These are phyloP conservation scores for Abortiporus biennis DNA, from an alignment of 1,284 basidiomycete species.

Conservation along the genomic window DNA sequence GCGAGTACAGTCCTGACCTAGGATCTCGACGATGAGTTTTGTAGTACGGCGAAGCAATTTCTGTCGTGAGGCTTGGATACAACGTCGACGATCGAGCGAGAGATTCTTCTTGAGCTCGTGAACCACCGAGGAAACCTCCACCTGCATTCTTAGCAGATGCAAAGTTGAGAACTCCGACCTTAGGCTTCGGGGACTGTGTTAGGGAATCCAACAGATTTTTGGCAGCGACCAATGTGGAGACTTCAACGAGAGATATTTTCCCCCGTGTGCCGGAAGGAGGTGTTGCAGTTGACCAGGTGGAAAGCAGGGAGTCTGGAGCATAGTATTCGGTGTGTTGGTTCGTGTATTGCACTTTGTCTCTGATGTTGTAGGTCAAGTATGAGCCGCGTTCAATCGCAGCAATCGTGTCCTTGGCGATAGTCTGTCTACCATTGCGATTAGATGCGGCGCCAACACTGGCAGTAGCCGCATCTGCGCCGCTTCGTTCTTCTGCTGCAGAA, in stretches of 20 bases:
- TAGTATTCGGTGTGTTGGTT: constrained; percentile 37
- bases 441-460: no score
- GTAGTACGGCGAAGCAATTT: constrained; percentile 49
- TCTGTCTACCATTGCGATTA: background rate
- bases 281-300: constrained; percentile 27
- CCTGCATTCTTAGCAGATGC: constrained; percentile 65
- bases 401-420: constrained; percentile 26
- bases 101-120: constrained; percentile 68
- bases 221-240: constrained; percentile 51
- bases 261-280: constrained; percentile 9
- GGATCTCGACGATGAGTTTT: constrained; percentile 41
- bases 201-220: constrained; percentile 18
- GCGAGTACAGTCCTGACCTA: constrained; percentile 51
- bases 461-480: no score
- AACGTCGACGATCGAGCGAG: constrained; percentile 64
- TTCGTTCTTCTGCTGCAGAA: no score
- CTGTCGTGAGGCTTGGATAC: constrained; percentile 51
- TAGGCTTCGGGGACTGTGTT: constrained; percentile 16
- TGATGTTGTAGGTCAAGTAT: constrained; percentile 25
- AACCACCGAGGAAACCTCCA: constrained; percentile 60
- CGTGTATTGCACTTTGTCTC: constrained; percentile 24
- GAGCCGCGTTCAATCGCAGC: constrained; percentile 25
- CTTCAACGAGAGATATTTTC: constrained; percentile 39
- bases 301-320: constrained; percentile 29
- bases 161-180: constrained; percentile 61